Percentiles rank a stretch among this genome's conserved stretches.
Conservation (phyloP, 345 rosid species). For the Crucihimalaya himalaica region DNA sequence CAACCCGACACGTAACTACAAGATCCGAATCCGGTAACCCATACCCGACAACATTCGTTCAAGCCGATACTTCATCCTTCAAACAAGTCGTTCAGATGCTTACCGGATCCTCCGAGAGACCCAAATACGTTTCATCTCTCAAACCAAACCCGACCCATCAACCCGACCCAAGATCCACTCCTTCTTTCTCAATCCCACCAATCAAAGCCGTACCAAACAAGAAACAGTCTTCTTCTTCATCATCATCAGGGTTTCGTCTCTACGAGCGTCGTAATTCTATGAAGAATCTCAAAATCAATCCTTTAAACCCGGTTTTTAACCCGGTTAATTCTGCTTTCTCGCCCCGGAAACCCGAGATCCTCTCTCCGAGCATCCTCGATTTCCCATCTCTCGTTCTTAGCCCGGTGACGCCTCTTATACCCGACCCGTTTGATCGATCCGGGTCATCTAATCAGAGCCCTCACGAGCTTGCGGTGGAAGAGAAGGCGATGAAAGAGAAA, state of each 20-base stretch:
- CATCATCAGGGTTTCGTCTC: constrained; percentile 71
- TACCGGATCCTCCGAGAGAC: constrained; percentile 80
- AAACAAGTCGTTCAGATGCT: constrained; percentile 98
- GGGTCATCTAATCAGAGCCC: constrained; percentile 44
- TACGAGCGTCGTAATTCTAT: constrained; percentile 91
- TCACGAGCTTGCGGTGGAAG: constrained; percentile 47
- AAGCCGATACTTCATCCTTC: constrained; percentile 90
- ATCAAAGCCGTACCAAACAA: constrained; percentile 80
- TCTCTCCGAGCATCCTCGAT: constrained; percentile 91
- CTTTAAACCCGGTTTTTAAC: constrained; percentile 55
- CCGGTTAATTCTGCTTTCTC: constrained; percentile 58
- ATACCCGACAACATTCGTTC: constrained; percentile 95
- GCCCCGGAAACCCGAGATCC: constrained; percentile 76
- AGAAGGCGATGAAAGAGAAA: constrained; percentile 81
- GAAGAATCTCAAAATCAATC: constrained; percentile 86
- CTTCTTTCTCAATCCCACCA: constrained; percentile 84
- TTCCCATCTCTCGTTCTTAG: constrained; percentile 82
- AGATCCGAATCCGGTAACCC: constrained; percentile 89
- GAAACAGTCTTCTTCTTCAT: constrained; percentile 51
- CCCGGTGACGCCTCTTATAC: constrained; percentile 90
- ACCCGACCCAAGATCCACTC: constrained; percentile 45
- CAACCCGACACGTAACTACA: constrained; percentile 56
- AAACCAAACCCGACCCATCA: constrained; percentile 41
- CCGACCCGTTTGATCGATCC: constrained; percentile 89
- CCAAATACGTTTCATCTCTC: constrained; percentile 43